Evolutionary conservation across 352 stramenopile genomes (phyloP).

Genomic region (Saprolegnia diclina): DNA sequence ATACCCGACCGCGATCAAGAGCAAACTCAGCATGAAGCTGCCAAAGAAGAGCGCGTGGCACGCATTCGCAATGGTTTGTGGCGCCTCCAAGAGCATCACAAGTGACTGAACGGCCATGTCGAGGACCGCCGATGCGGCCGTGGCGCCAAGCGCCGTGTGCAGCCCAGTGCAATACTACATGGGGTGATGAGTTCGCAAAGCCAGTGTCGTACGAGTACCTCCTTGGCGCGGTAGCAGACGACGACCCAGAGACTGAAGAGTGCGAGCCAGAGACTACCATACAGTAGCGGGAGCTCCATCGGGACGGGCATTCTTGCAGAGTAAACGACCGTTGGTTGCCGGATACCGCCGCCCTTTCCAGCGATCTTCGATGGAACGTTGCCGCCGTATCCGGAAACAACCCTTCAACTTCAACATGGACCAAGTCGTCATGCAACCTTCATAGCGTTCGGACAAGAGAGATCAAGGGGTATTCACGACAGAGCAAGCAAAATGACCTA

Average conservation of each 20-base stretch:
- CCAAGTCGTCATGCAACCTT: too few species aligned
- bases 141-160: not conserved
- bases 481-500: too few species aligned
- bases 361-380: not conserved
- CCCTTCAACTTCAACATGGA: not conserved
- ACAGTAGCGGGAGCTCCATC: not conserved
- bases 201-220: not conserved
- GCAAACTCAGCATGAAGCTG: not conserved
- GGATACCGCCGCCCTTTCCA: not conserved
- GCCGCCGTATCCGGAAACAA: not conserved
- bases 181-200: not conserved
- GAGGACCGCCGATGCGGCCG: not conserved
- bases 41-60: not conserved
- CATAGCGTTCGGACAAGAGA: too few species aligned
- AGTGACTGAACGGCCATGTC: not conserved
- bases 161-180: not conserved
- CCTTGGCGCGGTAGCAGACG: not conserved
- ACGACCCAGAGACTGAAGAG: not conserved
- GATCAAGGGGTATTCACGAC: too few species aligned
- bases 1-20: constrained; percentile 4
- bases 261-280: not conserved
- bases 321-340: not conserved
- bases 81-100: not conserved
- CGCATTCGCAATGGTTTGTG: not conserved
- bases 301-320: not conserved